Evolutionary conservation across 1,284 basidiomycete genomes (phyloP).

Genomic region (Trichosporon sp.): DNA sequence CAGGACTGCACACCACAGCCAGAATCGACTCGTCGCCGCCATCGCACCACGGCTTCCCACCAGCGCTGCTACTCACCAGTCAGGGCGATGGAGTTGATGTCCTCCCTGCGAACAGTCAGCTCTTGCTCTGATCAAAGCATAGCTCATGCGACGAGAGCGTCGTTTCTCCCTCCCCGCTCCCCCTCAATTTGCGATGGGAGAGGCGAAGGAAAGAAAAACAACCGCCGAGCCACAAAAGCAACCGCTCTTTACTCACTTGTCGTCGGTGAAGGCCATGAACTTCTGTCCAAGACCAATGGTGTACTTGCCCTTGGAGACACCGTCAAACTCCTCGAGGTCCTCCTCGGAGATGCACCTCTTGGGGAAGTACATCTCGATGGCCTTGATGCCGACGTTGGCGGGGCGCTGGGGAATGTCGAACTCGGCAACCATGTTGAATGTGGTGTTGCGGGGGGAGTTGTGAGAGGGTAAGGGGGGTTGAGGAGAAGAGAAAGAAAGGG

Average conservation of each 20-base stretch:
- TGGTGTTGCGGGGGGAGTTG: background rate
- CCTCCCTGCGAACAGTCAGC: slow-evolving; percentile 56
- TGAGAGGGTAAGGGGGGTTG: background rate
- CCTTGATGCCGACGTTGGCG: slow-evolving; percentile 86
- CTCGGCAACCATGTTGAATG: slow-evolving; percentile 20
- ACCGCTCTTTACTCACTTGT: slow-evolving; percentile 53
- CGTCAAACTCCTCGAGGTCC: slow-evolving; percentile 91
- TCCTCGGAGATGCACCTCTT: slow-evolving; percentile 91
- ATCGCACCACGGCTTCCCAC: background rate
- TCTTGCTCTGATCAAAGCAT: background rate
- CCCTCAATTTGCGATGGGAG: background rate
- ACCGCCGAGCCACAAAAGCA: background rate
- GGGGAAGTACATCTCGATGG: slow-evolving; percentile 90
- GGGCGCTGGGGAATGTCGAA: slow-evolving; percentile 57
- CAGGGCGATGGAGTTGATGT: slow-evolving; percentile 96
- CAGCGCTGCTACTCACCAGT: slow-evolving; percentile 60
- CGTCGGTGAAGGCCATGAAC: slow-evolving; percentile 96
- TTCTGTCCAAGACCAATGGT: slow-evolving; percentile 98
- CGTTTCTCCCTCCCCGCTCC: background rate
- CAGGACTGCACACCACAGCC: background rate
- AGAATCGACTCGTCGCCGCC: background rate
- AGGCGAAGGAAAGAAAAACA: background rate
- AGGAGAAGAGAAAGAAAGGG: background rate
- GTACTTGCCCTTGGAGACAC: slow-evolving; percentile 94
- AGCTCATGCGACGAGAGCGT: background rate